Percentiles rank a stretch among this genome's conserved stretches.
phyloP scores from a whole-genome alignment of 169 alveolate genomes.

The Plasmodium gonderi region DNA sequence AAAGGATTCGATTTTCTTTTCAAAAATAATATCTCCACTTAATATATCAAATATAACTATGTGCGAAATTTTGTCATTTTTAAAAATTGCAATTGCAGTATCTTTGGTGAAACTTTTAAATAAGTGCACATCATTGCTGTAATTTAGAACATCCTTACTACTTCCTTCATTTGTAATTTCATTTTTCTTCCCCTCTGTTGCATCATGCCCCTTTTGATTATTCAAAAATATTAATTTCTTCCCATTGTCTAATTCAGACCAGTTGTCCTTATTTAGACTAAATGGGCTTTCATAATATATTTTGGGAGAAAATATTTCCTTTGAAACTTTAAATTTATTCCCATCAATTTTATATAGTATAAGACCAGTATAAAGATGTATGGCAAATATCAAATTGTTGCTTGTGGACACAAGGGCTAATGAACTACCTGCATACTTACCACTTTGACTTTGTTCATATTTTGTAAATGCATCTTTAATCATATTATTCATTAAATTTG shows the following conservation, averaged over 20 bases:
- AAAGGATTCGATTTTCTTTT: constrained; percentile 57
- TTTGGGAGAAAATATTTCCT: constrained; percentile 6
- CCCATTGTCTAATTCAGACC: constrained; percentile 62
- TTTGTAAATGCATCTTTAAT: constrained; percentile 12
- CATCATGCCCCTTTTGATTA: not conserved
- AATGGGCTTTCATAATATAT: not conserved
- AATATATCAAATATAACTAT: constrained; percentile 50
- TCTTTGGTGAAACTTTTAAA: constrained; percentile 69
- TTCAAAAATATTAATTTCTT: constrained; percentile 18
- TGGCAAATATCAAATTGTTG: constrained; percentile 61
- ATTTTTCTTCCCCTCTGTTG: not conserved
- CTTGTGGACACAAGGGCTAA: constrained; percentile 39
- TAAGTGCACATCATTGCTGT: constrained; percentile 4
- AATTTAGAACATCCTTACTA: not conserved
- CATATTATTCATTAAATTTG: not conserved
- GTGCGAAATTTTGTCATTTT: constrained; percentile 17
- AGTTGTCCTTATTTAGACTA: constrained; percentile 27
- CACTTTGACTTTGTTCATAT: constrained; percentile 22
- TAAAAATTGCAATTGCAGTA: constrained; percentile 32
- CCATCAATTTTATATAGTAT: constrained; percentile 67
- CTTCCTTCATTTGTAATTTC: not conserved
- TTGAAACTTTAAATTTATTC: constrained; percentile 20
- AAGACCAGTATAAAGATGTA: constrained; percentile 58
- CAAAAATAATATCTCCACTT: constrained; percentile 35
- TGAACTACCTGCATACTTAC: constrained; percentile 51